A percentile compares a stretch with the other conserved stretches of the same genome.
Conservation (phyloP, 495 filamentous ascomycete genomes). For the Parmelia sp. region DNA sequence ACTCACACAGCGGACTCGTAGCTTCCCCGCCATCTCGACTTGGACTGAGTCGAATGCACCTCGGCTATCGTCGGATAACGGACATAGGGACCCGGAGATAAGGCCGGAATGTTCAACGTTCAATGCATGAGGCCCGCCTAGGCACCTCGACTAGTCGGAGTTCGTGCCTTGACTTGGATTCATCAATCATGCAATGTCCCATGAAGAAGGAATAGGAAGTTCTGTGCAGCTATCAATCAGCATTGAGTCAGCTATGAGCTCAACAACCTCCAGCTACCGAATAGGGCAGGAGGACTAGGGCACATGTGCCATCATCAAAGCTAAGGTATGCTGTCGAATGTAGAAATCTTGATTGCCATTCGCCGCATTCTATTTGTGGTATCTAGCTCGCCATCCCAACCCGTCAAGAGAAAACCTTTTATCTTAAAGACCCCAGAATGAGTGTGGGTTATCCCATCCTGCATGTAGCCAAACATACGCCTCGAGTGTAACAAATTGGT, state of each 20-base stretch:
- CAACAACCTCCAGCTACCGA: no score
- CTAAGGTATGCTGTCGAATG: not conserved
- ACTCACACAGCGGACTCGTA: no score
- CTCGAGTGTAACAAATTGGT: conserved; percentile 17
- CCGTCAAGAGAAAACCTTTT: not conserved
- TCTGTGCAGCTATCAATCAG: no score
- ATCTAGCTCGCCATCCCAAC: conserved; percentile 13
- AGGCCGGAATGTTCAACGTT: not conserved
- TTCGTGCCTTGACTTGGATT: no score
- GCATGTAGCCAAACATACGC: not conserved
- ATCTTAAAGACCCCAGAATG: not conserved
- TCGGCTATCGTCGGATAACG: not conserved
- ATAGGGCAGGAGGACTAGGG: no score
- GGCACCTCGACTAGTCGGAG: no score
- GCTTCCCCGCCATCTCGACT: not conserved
- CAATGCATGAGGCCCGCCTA: not conserved
- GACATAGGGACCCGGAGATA: not conserved
- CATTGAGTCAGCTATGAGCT: no score
- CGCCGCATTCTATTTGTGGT: conserved; percentile 15
- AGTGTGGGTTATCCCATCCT: not conserved
- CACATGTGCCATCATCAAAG: no score
- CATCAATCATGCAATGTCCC: no score
- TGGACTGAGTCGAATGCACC: not conserved
- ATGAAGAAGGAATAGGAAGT: no score
- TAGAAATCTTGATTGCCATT: conserved; percentile 3